Evolutionary conservation across 495 filamentous ascomycete species (phyloP).

Genomic region (Penicillium fimorum): DNA sequence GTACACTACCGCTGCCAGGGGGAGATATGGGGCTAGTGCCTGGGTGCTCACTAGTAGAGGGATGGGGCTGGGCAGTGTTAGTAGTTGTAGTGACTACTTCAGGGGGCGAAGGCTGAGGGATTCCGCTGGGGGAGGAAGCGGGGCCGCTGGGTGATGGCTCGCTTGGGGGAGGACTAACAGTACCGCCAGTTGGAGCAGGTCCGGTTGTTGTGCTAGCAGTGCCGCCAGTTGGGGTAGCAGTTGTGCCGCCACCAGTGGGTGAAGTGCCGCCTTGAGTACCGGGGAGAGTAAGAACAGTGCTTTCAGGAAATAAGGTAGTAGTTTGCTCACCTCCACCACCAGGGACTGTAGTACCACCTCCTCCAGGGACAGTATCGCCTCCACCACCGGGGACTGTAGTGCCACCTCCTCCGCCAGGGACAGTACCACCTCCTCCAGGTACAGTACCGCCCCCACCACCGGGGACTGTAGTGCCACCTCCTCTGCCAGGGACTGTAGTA

Average conservation of each 20-base stretch:
- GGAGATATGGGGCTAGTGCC: not conserved
- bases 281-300: not conserved
- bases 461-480: not conserved
- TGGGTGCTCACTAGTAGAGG: not conserved
- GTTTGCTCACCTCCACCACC: constrained; percentile 1
- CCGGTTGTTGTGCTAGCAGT: too few species aligned
- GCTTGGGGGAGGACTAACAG: not conserved
- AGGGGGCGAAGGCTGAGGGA: not conserved
- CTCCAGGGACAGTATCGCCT: constrained; percentile 10
- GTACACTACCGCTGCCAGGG: constrained; percentile 1
- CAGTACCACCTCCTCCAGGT: not conserved
- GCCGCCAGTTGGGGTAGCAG: not conserved
- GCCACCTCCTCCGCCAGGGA: not conserved
- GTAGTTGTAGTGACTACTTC: not conserved
- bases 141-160: not conserved
- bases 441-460: not conserved
- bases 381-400: constrained; percentile 3
- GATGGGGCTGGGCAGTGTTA: not conserved
- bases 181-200: not conserved
- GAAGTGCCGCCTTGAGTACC: not conserved
- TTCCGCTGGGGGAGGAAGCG: not conserved
- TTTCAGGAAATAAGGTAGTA: not conserved
- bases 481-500: not conserved
- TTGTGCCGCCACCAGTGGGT: not conserved
- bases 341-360: constrained; percentile 4